Evolutionary conservation across 73 alveolate genomes (phyloP).

Genomic region (Stentor roeselii): DNA sequence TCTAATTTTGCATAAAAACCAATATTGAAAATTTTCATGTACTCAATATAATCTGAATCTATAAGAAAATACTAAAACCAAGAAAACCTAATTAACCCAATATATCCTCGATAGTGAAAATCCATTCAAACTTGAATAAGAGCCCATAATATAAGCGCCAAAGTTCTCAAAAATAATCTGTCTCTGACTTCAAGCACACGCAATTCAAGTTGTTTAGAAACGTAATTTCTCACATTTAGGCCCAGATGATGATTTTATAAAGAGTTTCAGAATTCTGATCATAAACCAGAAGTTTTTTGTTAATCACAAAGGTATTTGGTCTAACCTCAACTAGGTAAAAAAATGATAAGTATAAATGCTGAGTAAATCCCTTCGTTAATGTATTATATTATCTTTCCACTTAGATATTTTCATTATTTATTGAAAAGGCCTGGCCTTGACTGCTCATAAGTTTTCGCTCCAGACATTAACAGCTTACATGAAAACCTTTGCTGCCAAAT

Average conservation of each 20-base stretch:
- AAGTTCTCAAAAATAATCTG: background rate
- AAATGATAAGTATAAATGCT: background rate
- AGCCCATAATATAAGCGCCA: constrained; percentile 33
- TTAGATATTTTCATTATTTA: background rate
- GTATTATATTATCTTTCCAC: background rate
- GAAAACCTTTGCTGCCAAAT: background rate
- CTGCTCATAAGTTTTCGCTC: background rate
- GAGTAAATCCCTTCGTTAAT: constrained; percentile 1
- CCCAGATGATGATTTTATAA: constrained; percentile 22
- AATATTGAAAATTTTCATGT: too few relatives aligned
- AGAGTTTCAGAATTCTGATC: background rate
- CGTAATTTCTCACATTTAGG: constrained; percentile 21
- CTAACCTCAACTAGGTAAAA: background rate
- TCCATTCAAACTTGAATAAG: constrained; percentile 25
- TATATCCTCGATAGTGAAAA: background rate
- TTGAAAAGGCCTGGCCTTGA: too few relatives aligned
- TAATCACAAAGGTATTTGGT: background rate
- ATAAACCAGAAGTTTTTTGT: background rate
- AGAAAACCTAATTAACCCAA: constrained; percentile 10
- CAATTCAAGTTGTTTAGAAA: background rate
- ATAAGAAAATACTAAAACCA: too few relatives aligned
- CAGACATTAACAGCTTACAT: background rate
- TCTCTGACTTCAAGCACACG: constrained; percentile 22
- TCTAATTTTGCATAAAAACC: too few relatives aligned
- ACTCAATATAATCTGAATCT: too few relatives aligned